Conservation (phyloP, 75 land plant genomes). For the Ceratopteris richardii region DNA sequence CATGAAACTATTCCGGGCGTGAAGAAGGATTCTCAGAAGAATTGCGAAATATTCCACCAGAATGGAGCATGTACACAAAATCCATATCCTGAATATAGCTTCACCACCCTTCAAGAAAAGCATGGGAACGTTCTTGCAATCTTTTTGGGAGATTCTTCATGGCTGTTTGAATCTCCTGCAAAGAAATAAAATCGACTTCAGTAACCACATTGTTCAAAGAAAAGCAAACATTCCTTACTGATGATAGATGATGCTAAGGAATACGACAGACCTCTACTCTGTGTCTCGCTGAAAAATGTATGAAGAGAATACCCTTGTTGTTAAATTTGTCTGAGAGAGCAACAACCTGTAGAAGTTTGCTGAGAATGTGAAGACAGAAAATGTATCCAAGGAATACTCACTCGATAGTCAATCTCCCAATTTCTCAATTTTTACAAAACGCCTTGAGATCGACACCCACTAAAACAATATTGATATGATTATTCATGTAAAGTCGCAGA, state of each 20-base stretch:
- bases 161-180: slow-evolving; percentile 4
- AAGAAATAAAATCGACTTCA: not conserved
- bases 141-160: slow-evolving; percentile 6
- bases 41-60: too few species aligned
- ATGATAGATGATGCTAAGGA: too few species aligned
- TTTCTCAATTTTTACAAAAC: not conserved
- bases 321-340: slow-evolving; percentile 54
- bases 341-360: slow-evolving; percentile 39
- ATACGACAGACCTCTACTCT: slow-evolving; percentile 37
- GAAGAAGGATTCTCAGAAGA: too few species aligned
- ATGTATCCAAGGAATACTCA: too few species aligned
- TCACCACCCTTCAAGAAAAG: slow-evolving; percentile 1
- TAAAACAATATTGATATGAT: too few species aligned
- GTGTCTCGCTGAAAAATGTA: slow-evolving; percentile 96
- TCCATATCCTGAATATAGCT: too few species aligned
- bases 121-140: slow-evolving; percentile 1
- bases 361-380: too few species aligned
- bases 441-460: not conserved
- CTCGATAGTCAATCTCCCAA: not conserved
- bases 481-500: too few species aligned
- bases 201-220: not conserved
- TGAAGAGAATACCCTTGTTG: slow-evolving; percentile 83
- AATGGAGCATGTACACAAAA: too few species aligned
- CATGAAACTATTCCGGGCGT: too few species aligned
- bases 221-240: not conserved